Conservation (phyloP, 352 stramenopile species). For the Peronosclerospora sorghi region DNA sequence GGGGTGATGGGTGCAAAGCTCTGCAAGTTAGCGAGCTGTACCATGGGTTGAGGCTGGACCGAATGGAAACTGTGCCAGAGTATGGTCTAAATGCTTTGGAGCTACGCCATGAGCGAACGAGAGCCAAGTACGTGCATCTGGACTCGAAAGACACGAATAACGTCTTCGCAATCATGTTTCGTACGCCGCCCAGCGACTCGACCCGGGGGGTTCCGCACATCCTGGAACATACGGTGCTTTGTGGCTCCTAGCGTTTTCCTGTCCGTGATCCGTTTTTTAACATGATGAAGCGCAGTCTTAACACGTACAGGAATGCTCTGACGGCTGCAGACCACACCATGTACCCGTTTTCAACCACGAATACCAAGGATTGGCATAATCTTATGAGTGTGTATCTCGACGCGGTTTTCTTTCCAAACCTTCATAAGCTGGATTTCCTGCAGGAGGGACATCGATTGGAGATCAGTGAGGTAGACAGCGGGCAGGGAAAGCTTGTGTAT, state of each 20-base stretch:
- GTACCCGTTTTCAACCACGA: slow-evolving; percentile 97
- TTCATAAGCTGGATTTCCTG: slow-evolving; percentile 64
- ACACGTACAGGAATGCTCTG: slow-evolving; percentile 99
- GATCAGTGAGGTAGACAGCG: slow-evolving; percentile 26
- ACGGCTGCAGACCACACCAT: slow-evolving; percentile 98
- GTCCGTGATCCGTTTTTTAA: slow-evolving; percentile 99
- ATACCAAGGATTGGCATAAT: slow-evolving; percentile 96
- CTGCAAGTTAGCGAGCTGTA: slow-evolving; percentile 50
- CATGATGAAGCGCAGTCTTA: slow-evolving; percentile 95
- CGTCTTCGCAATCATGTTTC: slow-evolving; percentile 93
- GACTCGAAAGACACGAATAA: slow-evolving; percentile 81
- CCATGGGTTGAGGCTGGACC: slow-evolving; percentile 65
- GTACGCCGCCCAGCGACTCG: slow-evolving; percentile 91
- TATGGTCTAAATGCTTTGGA: slow-evolving; percentile 76
- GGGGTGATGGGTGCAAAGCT: slow-evolving; percentile 44
- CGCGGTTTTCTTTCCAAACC: slow-evolving; percentile 92
- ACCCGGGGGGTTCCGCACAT: slow-evolving; percentile 98
- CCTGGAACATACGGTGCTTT: slow-evolving; percentile 93
- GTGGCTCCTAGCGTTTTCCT: slow-evolving; percentile 92
- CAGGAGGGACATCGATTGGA: slow-evolving; percentile 74
- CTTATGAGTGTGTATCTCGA: slow-evolving; percentile 96
- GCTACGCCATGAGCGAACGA: slow-evolving; percentile 58
- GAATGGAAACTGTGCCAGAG: slow-evolving; percentile 58
- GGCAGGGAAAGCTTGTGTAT: slow-evolving; percentile 40
- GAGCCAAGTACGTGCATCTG: slow-evolving; percentile 71